Conservation (phyloP, 805 yeast genomes). For the Metschnikowia colocasiae region DNA sequence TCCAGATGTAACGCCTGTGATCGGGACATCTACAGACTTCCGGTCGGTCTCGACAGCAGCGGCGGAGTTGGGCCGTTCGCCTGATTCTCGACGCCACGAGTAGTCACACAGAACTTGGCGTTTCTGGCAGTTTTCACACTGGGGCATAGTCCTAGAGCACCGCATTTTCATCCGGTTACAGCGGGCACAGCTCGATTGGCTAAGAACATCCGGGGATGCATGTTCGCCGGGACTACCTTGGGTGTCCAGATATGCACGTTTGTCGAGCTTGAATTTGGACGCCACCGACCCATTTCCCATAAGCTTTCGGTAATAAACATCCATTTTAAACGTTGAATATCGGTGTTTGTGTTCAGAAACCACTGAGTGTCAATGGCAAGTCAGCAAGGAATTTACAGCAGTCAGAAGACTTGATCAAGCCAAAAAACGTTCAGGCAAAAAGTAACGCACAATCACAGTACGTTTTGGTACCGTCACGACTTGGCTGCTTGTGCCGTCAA, state of each 20-base stretch:
- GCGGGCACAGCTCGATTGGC: background rate
- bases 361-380: no score
- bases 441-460: no score
- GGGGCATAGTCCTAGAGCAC: conserved; percentile 1
- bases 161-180: conserved; percentile 6
- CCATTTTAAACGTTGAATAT: no score
- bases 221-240: background rate
- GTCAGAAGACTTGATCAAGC: no score
- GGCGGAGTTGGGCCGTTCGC: background rate
- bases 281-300: conserved; percentile 40
- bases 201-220: background rate
- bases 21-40: conserved; percentile 9
- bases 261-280: conserved; percentile 31
- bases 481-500: no score
- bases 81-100: background rate
- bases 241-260: background rate
- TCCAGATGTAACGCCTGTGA: conserved; percentile 18
- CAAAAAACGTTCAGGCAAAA: no score
- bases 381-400: no score
- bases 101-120: conserved; percentile 3
- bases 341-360: no score
- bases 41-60: background rate
- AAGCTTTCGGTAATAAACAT: conserved; percentile 34
- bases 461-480: no score
- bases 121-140: background rate